Base-by-base conservation (phyloP, 2,329 filamentous ascomycete species). In the Penicillium sp. region DNA sequence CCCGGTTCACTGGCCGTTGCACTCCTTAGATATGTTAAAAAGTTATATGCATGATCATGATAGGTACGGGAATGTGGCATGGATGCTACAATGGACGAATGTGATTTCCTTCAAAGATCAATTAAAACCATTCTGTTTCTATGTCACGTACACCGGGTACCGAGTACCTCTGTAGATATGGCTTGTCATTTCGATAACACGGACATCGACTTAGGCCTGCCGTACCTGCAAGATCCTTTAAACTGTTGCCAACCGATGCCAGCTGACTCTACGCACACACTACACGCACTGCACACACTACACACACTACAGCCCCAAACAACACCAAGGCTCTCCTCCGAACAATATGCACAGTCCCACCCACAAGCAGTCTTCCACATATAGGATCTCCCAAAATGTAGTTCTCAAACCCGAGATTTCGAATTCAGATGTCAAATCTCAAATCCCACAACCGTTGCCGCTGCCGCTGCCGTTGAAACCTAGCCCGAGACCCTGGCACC, bases 1-100 rank as follows among this genome's bases (percentile, higher is more conserved):
- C 74, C 32, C 69, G 74, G 31, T 77, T 74, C 62, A 75, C 72
- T 3, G 72, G 73, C 51, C 67, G 74, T 56, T 77, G 74, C 65
- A 76, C 70, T 5, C 74, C 74, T 50, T 76, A 64, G 57, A 51
- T 45, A 46, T 49, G 44, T 39, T 6, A 43, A 33, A 38, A 48
- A 50, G 19, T 39, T 39, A 39, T 7, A 42, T 41, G 35, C 41
- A 53, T 51, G 48, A 50, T 22, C 34, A 45, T 29, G 44, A 51
- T 51, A 37, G 42, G 49, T n/a, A 19, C 21, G 28, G 45, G 24
- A 52, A 44, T 37, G 38, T 44, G 24, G 46, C 44, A 48, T 48
- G 41, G 29, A 13, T 49, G 40, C 38, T 37, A 43, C 41, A 43
- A 32, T 32, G 46, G 41, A 48, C 5, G 26, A 35, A 22, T 35